Percentiles rank a stretch among this genome's conserved stretches.
phyloP scores from a whole-genome alignment of 345 rosid genomes.

The Jatropha curcas region DNA sequence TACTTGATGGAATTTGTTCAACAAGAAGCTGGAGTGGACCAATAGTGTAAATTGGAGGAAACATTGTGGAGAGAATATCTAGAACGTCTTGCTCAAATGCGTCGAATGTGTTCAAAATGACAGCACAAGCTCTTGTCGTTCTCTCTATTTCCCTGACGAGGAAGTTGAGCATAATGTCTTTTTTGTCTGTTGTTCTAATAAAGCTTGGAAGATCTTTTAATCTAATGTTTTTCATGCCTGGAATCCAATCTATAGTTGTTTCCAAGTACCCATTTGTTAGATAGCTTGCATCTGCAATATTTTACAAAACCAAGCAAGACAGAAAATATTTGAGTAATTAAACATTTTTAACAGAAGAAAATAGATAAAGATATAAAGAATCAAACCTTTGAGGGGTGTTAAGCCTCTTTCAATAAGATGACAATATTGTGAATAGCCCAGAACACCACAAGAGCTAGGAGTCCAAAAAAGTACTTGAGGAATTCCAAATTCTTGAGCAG shows the following conservation, averaged over 20 bases:
- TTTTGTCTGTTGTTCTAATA: constrained; percentile 31
- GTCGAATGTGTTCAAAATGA: constrained; percentile 42
- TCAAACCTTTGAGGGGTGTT: constrained; percentile 33
- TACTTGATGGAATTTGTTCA: constrained; percentile 3
- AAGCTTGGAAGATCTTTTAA: constrained; percentile 42
- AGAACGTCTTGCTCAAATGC: constrained; percentile 33
- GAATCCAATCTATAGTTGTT: constrained; percentile 40
- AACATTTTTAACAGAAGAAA: no score
- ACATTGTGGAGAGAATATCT: constrained; percentile 12
- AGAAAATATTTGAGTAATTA: no score
- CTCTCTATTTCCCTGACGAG: constrained; percentile 11
- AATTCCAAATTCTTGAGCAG: constrained; percentile 31
- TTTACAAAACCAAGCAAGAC: background rate
- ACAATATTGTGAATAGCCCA: constrained; percentile 20
- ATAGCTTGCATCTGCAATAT: constrained; percentile 34
- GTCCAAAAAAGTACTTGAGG: constrained; percentile 30
- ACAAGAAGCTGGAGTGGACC: constrained; percentile 27
- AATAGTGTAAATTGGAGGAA: constrained; percentile 32
- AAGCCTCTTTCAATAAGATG: constrained; percentile 23
- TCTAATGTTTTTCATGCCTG: constrained; percentile 31
- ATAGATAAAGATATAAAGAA: background rate
- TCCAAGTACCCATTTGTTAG: constrained; percentile 37
- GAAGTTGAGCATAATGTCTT: constrained; percentile 35
- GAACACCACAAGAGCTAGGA: constrained; percentile 26
- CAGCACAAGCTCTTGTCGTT: constrained; percentile 27